phyloP scores from a whole-genome alignment of 2,329 filamentous ascomycete species.

The Pseudocercospora pini-densiflorae region DNA sequence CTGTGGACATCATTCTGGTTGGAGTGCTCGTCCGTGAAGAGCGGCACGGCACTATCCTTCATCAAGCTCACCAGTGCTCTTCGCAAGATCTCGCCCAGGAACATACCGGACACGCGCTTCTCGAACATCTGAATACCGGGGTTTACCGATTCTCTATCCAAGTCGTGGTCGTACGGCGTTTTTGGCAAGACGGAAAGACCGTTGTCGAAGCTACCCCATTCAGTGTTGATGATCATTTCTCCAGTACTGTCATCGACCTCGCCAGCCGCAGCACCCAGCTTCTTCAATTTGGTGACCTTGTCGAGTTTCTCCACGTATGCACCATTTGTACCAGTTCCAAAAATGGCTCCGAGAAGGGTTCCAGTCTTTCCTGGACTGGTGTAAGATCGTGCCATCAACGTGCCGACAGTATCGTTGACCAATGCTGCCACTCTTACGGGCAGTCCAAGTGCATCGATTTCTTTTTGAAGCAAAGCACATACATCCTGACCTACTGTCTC shows the following conservation, averaged over 20 bases:
- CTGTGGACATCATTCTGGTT: slow-evolving; percentile 69
- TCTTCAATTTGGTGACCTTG: slow-evolving; percentile 77
- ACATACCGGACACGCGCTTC: slow-evolving; percentile 98
- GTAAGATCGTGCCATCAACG: slow-evolving; percentile 96
- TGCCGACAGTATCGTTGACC: slow-evolving; percentile 97
- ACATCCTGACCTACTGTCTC: slow-evolving; percentile 95
- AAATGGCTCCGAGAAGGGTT: slow-evolving; percentile 93
- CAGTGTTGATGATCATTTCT: slow-evolving; percentile 96
- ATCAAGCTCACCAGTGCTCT: slow-evolving; percentile 74
- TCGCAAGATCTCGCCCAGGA: slow-evolving; percentile 90
- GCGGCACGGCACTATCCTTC: slow-evolving; percentile 65
- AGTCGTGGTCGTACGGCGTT: slow-evolving; percentile 77
- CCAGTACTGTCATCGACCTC: slow-evolving; percentile 81
- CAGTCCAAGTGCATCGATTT: slow-evolving; percentile 83
- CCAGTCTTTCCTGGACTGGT: slow-evolving; percentile 85
- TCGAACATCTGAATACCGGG: slow-evolving; percentile 98
- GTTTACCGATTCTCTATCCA: slow-evolving; percentile 83
- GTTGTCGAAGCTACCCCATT: slow-evolving; percentile 99
- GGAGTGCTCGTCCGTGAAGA: slow-evolving; percentile 79
- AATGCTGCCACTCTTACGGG: slow-evolving; percentile 94
- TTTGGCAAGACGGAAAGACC: slow-evolving; percentile 83
- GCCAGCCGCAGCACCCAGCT: slow-evolving; percentile 46
- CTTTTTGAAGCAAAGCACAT: slow-evolving; percentile 82
- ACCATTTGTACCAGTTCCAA: slow-evolving; percentile 96
- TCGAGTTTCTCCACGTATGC: slow-evolving; percentile 92